Evolutionary conservation across 2,329 filamentous ascomycete species (phyloP), one percentile per base, ranked within the genome.

Genomic region (Xylariaceae sp.): DNA sequence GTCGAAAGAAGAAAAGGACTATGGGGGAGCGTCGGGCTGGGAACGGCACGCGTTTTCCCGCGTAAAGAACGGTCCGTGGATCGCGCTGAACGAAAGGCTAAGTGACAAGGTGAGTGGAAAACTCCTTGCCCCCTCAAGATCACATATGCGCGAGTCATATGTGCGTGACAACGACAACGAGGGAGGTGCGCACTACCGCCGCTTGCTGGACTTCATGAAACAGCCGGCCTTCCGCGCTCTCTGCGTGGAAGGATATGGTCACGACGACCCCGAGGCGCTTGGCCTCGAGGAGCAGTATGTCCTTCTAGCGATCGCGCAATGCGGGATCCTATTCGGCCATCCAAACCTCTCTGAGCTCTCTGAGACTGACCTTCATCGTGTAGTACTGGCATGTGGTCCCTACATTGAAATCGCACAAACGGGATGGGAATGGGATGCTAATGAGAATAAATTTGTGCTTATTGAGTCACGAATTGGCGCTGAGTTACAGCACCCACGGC

Each of bases 1-100:
- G 1, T 44, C 53, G 4, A 35, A 23, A 24, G 61, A 64, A 44
- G 54, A 56, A 26, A 35, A 2, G 2, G 60, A 57, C 20, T 40
- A 56, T 6, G 52, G 53, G 16, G 37, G 58, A 1, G 43, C 10
- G 29, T 32, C 30, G 3, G 24, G 13, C 0, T 62, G 59, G 57
- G 33, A 45, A 35, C 15, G 26, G 11, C 54, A 57, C 13, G 59
- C 54, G 5, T 36, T 29, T 2, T 52, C 42, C 11, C 56, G 54
- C 8, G 54, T 60, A 27, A 33, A 32, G 16, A 21, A 55, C 6
- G 44, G 53, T 23, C 47, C 54, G 2, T 39, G 26, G 5, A 47
- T 58, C 9, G 45, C 44, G 16, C 15, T 55, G 9, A 26, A n/a
- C 18, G 33, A 37, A 15, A 40, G n/a, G 2, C 36, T 42, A 11